Base-by-base conservation (phyloP, 139 green algal species). In the Edaphochlamys debaryana region DNA sequence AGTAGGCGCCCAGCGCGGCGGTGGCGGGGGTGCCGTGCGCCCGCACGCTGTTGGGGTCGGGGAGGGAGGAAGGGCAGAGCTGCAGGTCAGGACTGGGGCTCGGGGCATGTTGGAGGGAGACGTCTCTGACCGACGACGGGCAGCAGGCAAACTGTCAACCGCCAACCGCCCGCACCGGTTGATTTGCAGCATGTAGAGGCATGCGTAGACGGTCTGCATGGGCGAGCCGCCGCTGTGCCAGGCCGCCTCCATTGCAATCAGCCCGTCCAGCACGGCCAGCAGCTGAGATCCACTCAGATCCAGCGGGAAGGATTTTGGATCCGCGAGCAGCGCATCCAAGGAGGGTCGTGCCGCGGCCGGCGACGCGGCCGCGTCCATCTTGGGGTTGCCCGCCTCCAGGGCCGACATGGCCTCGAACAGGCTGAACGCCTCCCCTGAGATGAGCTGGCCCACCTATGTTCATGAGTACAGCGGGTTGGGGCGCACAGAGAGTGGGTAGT, bases 371-470 rank as follows among this genome's bases (percentile, higher is more conserved):
- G 93, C 88, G 77, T 99, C 96, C 96, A 99, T 98, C 66, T 98
- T 97, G 3, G 86, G 69, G 79, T 98, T 95, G 3, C 95, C 95
- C 1, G 97, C 92, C 78, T 98, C 96, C 9, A 99, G 84, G 36
- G 96, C 96, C 38, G 84, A 95, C 94, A 98, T 98, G 32, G 96
- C 88, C 34, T 98, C 95, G 42, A 95, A 97, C 6, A 99, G 85
- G 67, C 87, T 95, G 91, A 99, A 99, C 23, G 89, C 63, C 30
- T 93, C 86, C 22, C 86, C 91, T 23, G 94, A 88, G 15, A 98
- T 36, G 36, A 98, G 89, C 84, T 98, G 77, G 3, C 95, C 95
- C 0, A 90, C 82, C 78, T 84, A 27, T n/a, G n/a, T n/a, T n/a
- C n/a, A n/a, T n/a, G n/a, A n/a, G n/a, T n/a, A n/a, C n/a, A n/a